phyloP scores from a whole-genome alignment of 768 basidiomycete species.

The Daedaleopsis sinensis region DNA sequence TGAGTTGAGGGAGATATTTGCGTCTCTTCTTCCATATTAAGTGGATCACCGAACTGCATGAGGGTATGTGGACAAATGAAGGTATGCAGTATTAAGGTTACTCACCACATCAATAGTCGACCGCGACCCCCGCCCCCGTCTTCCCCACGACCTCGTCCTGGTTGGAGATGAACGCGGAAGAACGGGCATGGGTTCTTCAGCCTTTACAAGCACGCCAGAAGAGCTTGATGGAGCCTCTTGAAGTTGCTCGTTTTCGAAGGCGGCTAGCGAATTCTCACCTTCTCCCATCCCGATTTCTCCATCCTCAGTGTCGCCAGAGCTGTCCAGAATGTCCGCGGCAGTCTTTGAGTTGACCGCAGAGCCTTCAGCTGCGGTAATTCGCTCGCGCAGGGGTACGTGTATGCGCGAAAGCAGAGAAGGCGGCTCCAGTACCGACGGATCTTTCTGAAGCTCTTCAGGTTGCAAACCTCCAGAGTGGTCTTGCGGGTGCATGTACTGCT shows the following conservation, averaged over 20 bases:
- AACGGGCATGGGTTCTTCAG: constrained; percentile 1
- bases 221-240: neutral
- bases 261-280: constrained; percentile 4
- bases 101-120: constrained; percentile 17
- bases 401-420: constrained; percentile 14
- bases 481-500: constrained; percentile 8
- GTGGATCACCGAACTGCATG: constrained; percentile 14
- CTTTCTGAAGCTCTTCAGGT: constrained; percentile 3
- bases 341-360: neutral
- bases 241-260: constrained; percentile 6
- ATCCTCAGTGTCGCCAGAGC: neutral
- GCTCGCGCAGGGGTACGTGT: neutral
- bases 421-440: constrained; percentile 3
- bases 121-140: constrained; percentile 5
- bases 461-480: constrained; percentile 1
- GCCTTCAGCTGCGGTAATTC: neutral
- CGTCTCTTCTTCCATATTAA: neutral
- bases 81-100: neutral
- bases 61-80: neutral
- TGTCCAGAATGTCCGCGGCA: neutral
- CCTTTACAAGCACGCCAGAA: constrained; percentile 2
- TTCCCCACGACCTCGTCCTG: neutral
- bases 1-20: neutral
- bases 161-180: constrained; percentile 1
- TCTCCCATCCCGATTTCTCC: neutral